Evolutionary conservation across 148 eudicot genomes (phyloP).

Genomic region (Bassia scoparia): DNA sequence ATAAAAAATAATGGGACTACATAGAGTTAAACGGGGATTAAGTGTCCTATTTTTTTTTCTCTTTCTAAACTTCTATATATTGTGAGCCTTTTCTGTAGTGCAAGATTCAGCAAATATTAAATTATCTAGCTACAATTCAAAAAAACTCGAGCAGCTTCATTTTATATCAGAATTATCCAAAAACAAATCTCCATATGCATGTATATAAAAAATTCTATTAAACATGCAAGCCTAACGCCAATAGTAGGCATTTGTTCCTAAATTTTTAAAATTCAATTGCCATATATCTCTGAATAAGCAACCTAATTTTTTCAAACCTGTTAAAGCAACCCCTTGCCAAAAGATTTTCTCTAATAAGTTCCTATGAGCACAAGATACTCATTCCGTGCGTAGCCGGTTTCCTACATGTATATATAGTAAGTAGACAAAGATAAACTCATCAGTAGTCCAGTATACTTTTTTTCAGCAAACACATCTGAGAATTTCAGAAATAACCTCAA

Average conservation of each 20-base stretch:
- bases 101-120: not conserved
- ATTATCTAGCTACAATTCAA: not conserved
- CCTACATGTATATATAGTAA: not conserved
- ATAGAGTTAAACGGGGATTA: too few species aligned
- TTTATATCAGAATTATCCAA: not conserved
- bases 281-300: not conserved
- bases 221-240: too few species aligned
- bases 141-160: not conserved
- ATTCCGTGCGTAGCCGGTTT: not conserved
- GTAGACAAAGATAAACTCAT: not conserved
- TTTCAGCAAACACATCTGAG: not conserved
- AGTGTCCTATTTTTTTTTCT: too few species aligned
- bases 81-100: too few species aligned
- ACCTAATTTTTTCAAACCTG: not conserved
- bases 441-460: not conserved
- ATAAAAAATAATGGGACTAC: too few species aligned
- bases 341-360: too few species aligned
- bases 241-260: not conserved
- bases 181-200: slow-evolving; percentile 7
- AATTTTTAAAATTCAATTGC: not conserved
- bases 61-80: too few species aligned
- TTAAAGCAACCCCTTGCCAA: not conserved
- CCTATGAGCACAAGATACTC: not conserved
- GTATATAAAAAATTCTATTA: slow-evolving; percentile 1
- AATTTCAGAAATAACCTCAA: not conserved